These are phyloP conservation scores for Aureobasidium namibiae DNA, from an alignment of 2,329 filamentous ascomycete genomes.

Conservation along the genomic window DNA sequence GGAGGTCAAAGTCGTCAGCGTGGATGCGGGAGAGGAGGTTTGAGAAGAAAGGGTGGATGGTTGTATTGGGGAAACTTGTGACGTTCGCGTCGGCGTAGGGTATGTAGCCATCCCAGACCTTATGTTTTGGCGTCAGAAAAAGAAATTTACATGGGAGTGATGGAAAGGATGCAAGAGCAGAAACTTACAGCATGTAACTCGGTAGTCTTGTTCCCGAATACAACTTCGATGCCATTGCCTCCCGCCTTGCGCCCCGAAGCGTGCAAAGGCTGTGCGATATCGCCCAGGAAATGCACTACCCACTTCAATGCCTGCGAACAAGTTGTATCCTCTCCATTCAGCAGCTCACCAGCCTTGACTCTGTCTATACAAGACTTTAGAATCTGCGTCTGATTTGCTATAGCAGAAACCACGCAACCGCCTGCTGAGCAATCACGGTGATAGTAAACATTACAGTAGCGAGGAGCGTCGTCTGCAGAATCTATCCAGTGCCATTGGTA, in stretches of 20 bases:
- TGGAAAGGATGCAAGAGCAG: not conserved
- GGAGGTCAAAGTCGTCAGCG: conserved; percentile 28
- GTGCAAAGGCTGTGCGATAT: conserved; percentile 35
- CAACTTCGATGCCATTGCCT: conserved; percentile 31
- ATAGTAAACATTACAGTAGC: conserved; percentile 29
- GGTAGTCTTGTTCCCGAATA: conserved; percentile 26
- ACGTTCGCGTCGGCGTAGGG: conserved; percentile 30
- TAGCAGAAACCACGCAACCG: conserved; percentile 34
- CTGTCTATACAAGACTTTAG: conserved; percentile 28
- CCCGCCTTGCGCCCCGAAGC: conserved; percentile 30
- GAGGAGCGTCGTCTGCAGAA: conserved; percentile 26
- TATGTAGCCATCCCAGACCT: conserved; percentile 34
- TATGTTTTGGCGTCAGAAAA: no score
- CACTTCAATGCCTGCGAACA: conserved; percentile 36
- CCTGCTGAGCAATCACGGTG: conserved; percentile 29
- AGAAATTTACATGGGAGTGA: no score
- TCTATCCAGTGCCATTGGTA: conserved; percentile 37
- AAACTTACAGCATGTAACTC: conserved; percentile 30
- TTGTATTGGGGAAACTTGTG: conserved; percentile 27
- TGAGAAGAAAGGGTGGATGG: conserved; percentile 30
- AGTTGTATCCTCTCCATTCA: conserved; percentile 25
- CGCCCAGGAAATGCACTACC: conserved; percentile 34
- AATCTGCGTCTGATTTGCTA: conserved; percentile 34
- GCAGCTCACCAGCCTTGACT: conserved; percentile 20
- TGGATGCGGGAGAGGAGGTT: conserved; percentile 28